Conservation (phyloP, 768 basidiomycete species). For the Lactarius evosmus region DNA sequence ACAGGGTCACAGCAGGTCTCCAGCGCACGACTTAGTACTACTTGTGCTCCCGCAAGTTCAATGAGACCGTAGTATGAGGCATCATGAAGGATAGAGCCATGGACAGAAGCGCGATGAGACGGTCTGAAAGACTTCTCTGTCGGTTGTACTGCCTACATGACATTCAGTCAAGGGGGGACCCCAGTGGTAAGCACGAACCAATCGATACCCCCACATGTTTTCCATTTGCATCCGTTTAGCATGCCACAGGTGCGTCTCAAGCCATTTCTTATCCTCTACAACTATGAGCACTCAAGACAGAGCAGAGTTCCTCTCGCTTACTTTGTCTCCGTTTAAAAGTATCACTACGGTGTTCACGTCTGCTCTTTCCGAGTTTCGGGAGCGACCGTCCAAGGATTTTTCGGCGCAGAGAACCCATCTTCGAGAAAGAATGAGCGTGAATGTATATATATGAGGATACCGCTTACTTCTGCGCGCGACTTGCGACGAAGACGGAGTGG, state of each 20-base stretch:
- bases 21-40: slow-evolving; percentile 49
- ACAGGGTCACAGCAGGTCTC: slow-evolving; percentile 63
- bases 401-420: slow-evolving; percentile 54
- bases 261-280: slow-evolving; percentile 83
- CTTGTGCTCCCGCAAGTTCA: slow-evolving; percentile 66
- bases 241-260: slow-evolving; percentile 97
- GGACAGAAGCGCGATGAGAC: slow-evolving; percentile 83
- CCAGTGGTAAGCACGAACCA: slow-evolving; percentile 46
- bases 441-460: not conserved
- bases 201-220: slow-evolving; percentile 85
- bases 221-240: slow-evolving; percentile 96
- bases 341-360: slow-evolving; percentile 55
- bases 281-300: not conserved
- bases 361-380: slow-evolving; percentile 64
- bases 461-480: slow-evolving; percentile 74
- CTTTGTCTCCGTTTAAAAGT: slow-evolving; percentile 71
- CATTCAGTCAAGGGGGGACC: not conserved
- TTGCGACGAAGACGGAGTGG: slow-evolving; percentile 79
- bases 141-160: slow-evolving; percentile 69
- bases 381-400: slow-evolving; percentile 44
- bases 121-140: slow-evolving; percentile 92
- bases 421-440: not conserved
- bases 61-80: slow-evolving; percentile 79
- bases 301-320: slow-evolving; percentile 34
- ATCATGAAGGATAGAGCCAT: slow-evolving; percentile 86